Percentiles rank a stretch among this genome's conserved stretches.
phyloP scores from a whole-genome alignment of 2,329 filamentous ascomycete genomes.

The Pseudogymnoascus sp. region DNA sequence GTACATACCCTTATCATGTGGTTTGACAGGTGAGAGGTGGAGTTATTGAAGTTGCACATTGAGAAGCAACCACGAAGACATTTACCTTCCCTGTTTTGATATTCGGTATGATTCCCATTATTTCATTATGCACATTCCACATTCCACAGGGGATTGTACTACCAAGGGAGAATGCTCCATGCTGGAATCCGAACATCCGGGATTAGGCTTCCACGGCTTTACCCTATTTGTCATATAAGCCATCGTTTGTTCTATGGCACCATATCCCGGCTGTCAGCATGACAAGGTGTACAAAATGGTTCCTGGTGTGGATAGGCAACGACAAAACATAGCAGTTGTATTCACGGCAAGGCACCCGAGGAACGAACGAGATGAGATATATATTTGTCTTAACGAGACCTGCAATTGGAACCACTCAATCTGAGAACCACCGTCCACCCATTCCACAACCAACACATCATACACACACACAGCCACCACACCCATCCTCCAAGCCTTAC shows the following conservation, averaged over 20 bases:
- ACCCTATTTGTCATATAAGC: background rate
- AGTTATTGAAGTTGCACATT: background rate
- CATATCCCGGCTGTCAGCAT: background rate
- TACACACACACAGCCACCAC: background rate
- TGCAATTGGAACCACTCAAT: background rate
- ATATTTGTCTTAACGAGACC: background rate
- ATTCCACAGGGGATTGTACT: background rate
- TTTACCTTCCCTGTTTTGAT: background rate
- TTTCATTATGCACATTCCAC: background rate
- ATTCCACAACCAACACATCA: background rate
- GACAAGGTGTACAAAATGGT: background rate
- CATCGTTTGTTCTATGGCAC: background rate
- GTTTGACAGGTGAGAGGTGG: background rate
- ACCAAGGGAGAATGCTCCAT: background rate
- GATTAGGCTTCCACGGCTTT: background rate
- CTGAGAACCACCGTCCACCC: background rate
- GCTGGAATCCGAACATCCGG: background rate
- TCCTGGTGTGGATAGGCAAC: background rate
- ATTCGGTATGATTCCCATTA: background rate
- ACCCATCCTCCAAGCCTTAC: constrained; percentile 12
- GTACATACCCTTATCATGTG: background rate
- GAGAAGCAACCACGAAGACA: background rate
- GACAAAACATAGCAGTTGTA: background rate
- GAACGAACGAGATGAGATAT: background rate
- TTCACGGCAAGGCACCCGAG: background rate